These are phyloP conservation scores for Penicillium daleae DNA, from an alignment of 495 filamentous ascomycete genomes.

Conservation along the genomic window DNA sequence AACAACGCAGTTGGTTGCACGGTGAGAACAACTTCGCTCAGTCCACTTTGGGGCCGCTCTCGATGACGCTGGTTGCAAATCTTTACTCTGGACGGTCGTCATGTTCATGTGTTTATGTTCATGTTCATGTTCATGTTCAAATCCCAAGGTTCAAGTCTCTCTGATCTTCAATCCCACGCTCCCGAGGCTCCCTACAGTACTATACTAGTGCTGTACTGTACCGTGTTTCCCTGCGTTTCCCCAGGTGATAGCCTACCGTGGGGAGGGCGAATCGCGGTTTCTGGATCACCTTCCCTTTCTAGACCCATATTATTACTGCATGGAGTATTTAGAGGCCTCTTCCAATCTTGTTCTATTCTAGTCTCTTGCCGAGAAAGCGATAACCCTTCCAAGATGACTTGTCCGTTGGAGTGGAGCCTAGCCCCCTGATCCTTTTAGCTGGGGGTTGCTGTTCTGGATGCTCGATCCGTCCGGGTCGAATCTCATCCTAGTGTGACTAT, in stretches of 20 bases:
- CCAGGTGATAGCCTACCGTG: background rate
- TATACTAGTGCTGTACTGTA: background rate
- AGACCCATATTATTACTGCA: background rate
- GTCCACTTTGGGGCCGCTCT: background rate
- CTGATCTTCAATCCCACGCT: background rate
- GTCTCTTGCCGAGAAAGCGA: conserved; percentile 1
- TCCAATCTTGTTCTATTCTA: background rate
- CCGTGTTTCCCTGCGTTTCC: background rate
- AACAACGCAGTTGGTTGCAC: conserved; percentile 12
- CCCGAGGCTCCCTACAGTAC: background rate
- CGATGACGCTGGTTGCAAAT: conserved; percentile 2
- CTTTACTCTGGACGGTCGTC: conserved; percentile 22
- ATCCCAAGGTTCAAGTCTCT: background rate
- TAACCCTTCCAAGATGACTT: conserved; percentile 3
- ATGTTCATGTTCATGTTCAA: background rate
- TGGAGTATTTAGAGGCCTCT: background rate
- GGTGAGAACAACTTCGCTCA: too few species aligned
- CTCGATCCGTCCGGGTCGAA: conserved; percentile 1
- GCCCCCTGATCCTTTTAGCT: background rate
- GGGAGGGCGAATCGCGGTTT: background rate
- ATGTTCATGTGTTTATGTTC: background rate
- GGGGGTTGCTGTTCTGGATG: background rate
- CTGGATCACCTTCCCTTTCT: background rate
- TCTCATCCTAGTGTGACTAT: background rate
- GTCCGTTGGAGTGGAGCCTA: background rate